Evolutionary conservation across 2,329 filamentous ascomycete species (phyloP).

Genomic region (Diplodia mutila): DNA sequence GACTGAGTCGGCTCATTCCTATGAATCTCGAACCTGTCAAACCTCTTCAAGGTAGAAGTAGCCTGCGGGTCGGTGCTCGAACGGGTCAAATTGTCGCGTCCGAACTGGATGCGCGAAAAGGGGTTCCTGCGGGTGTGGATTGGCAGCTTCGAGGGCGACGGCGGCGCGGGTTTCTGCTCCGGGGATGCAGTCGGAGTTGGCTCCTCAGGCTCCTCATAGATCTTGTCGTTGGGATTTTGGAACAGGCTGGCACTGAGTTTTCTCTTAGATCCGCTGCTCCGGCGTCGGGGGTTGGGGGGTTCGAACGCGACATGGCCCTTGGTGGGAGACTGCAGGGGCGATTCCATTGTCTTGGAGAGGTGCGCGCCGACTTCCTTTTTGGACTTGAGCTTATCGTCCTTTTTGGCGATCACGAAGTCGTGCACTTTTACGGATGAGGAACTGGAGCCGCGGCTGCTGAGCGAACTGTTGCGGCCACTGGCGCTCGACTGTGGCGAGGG

Average conservation of each 20-base stretch:
- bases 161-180: slow-evolving; percentile 30
- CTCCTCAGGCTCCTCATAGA: slow-evolving; percentile 82
- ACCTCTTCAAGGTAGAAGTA: slow-evolving; percentile 42
- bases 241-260: slow-evolving; percentile 73
- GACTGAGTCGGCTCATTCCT: slow-evolving; percentile 83
- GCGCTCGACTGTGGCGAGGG: slow-evolving; percentile 20
- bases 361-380: not conserved
- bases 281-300: slow-evolving; percentile 43
- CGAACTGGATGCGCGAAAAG: slow-evolving; percentile 64
- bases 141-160: slow-evolving; percentile 28
- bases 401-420: slow-evolving; percentile 5
- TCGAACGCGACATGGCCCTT: slow-evolving; percentile 23
- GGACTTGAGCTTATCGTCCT: slow-evolving; percentile 16
- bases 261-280: slow-evolving; percentile 68
- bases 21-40: slow-evolving; percentile 72
- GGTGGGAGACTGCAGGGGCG: slow-evolving; percentile 4
- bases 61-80: slow-evolving; percentile 50
- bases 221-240: slow-evolving; percentile 71
- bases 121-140: slow-evolving; percentile 64
- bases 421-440: slow-evolving; percentile 29
- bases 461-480: slow-evolving; percentile 24
- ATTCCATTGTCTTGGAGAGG: not conserved
- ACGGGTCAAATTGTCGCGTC: slow-evolving; percentile 50
- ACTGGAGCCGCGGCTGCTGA: slow-evolving; percentile 34
- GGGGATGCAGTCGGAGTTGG: slow-evolving; percentile 36